These are phyloP conservation scores for Fusarium newnesense DNA, from an alignment of 2,329 filamentous ascomycete genomes.

Conservation along the genomic window DNA sequence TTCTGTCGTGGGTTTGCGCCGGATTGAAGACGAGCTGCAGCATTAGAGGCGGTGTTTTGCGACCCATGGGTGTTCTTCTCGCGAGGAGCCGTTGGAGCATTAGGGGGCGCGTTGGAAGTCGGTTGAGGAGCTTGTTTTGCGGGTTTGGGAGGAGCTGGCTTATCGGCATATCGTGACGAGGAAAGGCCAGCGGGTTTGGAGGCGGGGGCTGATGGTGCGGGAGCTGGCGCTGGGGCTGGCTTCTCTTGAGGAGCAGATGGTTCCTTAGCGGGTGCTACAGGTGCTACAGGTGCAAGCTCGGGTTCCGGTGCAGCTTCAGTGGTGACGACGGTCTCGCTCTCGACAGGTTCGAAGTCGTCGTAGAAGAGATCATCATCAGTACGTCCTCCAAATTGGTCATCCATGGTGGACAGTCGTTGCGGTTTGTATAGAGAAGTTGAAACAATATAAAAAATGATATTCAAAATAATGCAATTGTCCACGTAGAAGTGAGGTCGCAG, in stretches of 20 bases:
- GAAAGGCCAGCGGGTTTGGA: constrained; percentile 39
- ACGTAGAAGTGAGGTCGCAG: background rate
- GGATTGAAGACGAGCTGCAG: constrained; percentile 59
- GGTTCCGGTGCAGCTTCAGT: constrained; percentile 29
- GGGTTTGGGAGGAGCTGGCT: constrained; percentile 36
- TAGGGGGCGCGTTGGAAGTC: constrained; percentile 44
- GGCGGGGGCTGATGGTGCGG: constrained; percentile 27
- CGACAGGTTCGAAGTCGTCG: constrained; percentile 69
- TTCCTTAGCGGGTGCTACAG: constrained; percentile 13
- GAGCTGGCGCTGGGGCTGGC: constrained; percentile 10
- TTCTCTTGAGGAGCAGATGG: constrained; percentile 13
- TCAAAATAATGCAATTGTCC: background rate
- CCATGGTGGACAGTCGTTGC: constrained; percentile 54
- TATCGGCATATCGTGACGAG: constrained; percentile 49
- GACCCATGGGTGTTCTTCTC: constrained; percentile 39
- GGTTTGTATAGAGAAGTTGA: background rate
- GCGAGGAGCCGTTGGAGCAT: constrained; percentile 46
- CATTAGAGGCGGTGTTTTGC: constrained; percentile 49
- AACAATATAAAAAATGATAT: background rate
- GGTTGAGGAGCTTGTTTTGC: constrained; percentile 31
- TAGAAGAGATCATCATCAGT: constrained; percentile 72
- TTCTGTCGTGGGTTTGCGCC: constrained; percentile 70
- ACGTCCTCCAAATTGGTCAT: constrained; percentile 69
- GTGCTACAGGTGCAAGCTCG: background rate
- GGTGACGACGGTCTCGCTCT: constrained; percentile 48